A percentile compares a stretch with the other conserved stretches of the same genome.
Conservation (phyloP, 2,329 filamentous ascomycete species). For the Fulvia fulva region DNA sequence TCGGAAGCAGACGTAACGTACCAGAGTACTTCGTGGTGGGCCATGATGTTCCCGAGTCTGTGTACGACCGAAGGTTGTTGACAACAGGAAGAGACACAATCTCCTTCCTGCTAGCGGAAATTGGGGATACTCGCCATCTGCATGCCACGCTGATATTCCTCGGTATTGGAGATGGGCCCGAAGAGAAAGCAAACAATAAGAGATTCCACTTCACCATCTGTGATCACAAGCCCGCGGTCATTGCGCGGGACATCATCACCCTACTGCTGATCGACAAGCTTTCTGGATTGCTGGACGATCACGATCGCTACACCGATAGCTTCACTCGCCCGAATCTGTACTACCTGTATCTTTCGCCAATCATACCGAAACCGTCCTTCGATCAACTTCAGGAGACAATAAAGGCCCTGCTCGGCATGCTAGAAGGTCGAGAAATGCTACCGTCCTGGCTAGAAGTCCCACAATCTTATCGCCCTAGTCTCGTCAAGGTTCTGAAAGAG, state of each 20-base stretch:
- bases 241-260: slow-evolving; percentile 8
- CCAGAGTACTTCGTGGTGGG: too few species aligned
- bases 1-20: slow-evolving; percentile 1
- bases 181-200: slow-evolving; percentile 1
- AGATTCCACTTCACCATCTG: slow-evolving; percentile 11
- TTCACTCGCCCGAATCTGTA: slow-evolving; percentile 5
- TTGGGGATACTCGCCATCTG: slow-evolving; percentile 10
- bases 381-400: slow-evolving; percentile 7
- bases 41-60: slow-evolving; percentile 10
- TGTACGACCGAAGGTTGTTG: slow-evolving; percentile 5
- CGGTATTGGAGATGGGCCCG: not conserved
- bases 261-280: slow-evolving; percentile 3
- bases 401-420: not conserved
- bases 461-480: not conserved
- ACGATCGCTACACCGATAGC: not conserved
- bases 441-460: slow-evolving; percentile 3
- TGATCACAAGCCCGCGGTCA: slow-evolving; percentile 7
- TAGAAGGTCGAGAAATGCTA: not conserved
- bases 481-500: slow-evolving; percentile 2
- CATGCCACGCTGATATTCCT: slow-evolving; percentile 6
- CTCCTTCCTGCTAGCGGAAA: slow-evolving; percentile 11
- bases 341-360: slow-evolving; percentile 9
- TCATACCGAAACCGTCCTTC: slow-evolving; percentile 10
- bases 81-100: slow-evolving; percentile 1
- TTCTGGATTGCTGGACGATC: not conserved